Conservation (phyloP, 495 filamentous ascomycete species). For the Apiosordaria backusii region DNA sequence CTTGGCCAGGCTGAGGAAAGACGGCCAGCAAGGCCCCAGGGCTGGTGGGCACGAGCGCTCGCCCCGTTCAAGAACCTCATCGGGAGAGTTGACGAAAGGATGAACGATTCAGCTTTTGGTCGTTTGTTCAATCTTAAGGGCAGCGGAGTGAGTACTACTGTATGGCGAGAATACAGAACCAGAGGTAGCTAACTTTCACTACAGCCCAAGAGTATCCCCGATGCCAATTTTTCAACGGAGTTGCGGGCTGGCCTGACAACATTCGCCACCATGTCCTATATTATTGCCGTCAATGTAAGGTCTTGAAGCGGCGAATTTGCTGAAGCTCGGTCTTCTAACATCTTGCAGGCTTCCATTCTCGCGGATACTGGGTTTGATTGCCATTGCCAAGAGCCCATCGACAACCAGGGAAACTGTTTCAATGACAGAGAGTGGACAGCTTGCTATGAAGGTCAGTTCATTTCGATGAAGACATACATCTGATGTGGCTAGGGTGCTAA, state of each 20-base stretch:
- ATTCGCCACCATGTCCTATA: conserved; percentile 84
- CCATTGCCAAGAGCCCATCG: conserved; percentile 49
- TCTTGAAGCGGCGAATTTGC: background rate
- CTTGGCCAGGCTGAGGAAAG: background rate
- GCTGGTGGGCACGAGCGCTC: background rate
- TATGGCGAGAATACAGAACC: background rate
- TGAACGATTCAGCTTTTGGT: conserved; percentile 54
- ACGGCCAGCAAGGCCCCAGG: background rate
- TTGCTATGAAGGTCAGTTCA: conserved; percentile 29
- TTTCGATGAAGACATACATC: background rate
- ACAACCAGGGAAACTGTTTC: conserved; percentile 21
- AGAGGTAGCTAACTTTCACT: background rate
- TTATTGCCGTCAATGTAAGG: conserved; percentile 58
- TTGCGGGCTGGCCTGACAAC: conserved; percentile 78
- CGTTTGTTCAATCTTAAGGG: conserved; percentile 68
- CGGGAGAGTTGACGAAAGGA: conserved; percentile 30
- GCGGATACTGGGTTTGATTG: conserved; percentile 66
- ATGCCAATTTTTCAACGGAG: conserved; percentile 69
- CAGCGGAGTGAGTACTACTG: conserved; percentile 52
- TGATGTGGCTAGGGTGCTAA: conserved; percentile 6
- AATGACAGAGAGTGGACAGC: conserved; percentile 54
- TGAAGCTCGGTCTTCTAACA: conserved; percentile 2
- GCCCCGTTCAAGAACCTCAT: background rate
- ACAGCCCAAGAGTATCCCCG: conserved; percentile 55
- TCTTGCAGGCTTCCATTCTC: conserved; percentile 48